Evolutionary conservation across 106 monocot species (phyloP).

Genomic region (Acorus gramineus): DNA sequence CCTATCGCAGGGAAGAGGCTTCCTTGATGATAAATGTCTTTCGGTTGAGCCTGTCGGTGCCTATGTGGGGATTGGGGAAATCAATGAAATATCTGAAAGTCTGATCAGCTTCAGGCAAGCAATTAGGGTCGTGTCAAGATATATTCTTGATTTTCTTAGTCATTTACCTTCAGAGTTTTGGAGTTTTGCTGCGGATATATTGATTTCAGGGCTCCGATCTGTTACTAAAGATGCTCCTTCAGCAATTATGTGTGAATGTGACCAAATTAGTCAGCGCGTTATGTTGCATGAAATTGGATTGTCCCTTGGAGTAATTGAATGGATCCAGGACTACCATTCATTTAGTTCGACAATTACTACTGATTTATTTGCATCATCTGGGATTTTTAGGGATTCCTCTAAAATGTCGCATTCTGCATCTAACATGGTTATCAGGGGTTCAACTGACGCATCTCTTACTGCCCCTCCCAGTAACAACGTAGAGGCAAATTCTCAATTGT

Average conservation of each 20-base stretch:
- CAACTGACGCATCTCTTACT: background rate
- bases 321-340: conserved; percentile 62
- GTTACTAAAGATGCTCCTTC: conserved; percentile 41
- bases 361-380: conserved; percentile 4
- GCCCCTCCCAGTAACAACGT: background rate
- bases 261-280: conserved; percentile 28
- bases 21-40: background rate
- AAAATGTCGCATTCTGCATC: background rate
- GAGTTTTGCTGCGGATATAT: conserved; percentile 64
- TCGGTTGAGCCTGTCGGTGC: background rate
- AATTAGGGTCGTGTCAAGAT: conserved; percentile 27
- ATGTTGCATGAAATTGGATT: conserved; percentile 99
- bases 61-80: background rate
- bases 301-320: conserved; percentile 72
- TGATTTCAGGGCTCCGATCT: conserved; percentile 53
- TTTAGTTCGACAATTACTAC: conserved; percentile 25
- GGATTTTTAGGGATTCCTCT: background rate
- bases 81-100: background rate
- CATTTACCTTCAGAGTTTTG: conserved; percentile 75
- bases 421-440: background rate
- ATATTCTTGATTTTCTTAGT: conserved; percentile 68
- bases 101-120: conserved; percentile 13
- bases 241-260: conserved; percentile 51
- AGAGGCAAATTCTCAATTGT: background rate
- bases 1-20: conserved; percentile 3